Percentiles rank a stretch among this genome's conserved stretches.
phyloP scores from a whole-genome alignment of 2,329 filamentous ascomycete genomes.

The Aspergillus ruber region DNA sequence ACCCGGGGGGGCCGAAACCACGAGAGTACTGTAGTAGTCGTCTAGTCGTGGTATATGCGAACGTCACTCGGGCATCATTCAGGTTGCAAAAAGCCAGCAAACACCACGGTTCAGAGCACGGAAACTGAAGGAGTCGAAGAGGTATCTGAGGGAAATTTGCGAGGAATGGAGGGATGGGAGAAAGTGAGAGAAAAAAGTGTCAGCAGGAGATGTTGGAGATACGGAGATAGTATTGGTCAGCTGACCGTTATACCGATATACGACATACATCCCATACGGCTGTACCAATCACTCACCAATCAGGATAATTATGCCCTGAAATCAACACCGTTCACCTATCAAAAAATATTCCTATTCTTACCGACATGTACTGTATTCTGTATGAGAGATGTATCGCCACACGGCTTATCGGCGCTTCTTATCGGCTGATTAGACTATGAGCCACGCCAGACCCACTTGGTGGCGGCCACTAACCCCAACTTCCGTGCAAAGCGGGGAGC shows the following conservation, averaged over 20 bases:
- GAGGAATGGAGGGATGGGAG: not conserved
- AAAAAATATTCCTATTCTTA: not conserved
- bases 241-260: slow-evolving; percentile 4
- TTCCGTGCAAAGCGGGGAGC: too few species aligned
- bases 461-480: not conserved
- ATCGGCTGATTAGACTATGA: not conserved
- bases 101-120: not conserved
- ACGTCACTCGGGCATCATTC: slow-evolving; percentile 14
- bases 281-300: not conserved
- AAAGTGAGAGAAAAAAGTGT: not conserved
- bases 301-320: not conserved
- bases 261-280: not conserved
- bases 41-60: not conserved
- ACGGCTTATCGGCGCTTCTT: not conserved
- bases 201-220: not conserved
- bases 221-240: slow-evolving; percentile 5
- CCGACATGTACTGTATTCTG: not conserved
- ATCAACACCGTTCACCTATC: not conserved
- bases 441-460: not conserved
- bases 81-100: not conserved
- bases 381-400: not conserved
- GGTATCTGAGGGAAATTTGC: not conserved
- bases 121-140: not conserved
- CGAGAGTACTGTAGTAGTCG: too few species aligned
- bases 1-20: not conserved